These are phyloP conservation scores for Monilinia fructigena DNA, from an alignment of 2,329 filamentous ascomycete genomes.

Conservation along the genomic window DNA sequence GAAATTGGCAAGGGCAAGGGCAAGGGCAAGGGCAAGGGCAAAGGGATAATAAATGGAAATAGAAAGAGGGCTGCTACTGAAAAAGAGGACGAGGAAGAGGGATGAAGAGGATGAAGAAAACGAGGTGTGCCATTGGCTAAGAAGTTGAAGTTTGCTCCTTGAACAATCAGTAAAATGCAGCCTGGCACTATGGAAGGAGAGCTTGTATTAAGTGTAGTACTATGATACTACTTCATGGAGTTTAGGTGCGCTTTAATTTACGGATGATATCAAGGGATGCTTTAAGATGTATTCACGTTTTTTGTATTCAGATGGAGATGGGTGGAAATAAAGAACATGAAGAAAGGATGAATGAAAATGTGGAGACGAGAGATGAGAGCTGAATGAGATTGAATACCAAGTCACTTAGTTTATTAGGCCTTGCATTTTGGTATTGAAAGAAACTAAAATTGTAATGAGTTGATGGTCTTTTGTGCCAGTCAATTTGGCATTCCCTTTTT, in stretches of 20 bases:
- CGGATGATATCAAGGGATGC: slow-evolving; percentile 16
- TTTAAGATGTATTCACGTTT: neutral
- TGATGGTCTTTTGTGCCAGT: neutral
- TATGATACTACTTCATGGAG: neutral
- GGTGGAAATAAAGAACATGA: neutral
- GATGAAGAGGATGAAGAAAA: slow-evolving; percentile 28
- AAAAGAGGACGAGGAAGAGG: slow-evolving; percentile 24
- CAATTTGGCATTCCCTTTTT: neutral
- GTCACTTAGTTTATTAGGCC: neutral
- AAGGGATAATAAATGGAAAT: neutral
- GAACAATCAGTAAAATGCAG: neutral
- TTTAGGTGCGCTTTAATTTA: neutral
- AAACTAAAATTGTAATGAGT: neutral
- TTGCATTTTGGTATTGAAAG: neutral
- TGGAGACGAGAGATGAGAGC: neutral
- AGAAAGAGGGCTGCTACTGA: slow-evolving; percentile 2
- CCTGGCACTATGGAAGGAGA: neutral
- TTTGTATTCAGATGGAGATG: neutral
- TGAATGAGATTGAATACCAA: neutral
- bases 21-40: slow-evolving; percentile 13
- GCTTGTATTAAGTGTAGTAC: neutral
- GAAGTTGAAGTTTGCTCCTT: slow-evolving; percentile 28
- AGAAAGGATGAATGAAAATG: neutral
- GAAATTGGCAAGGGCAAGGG: slow-evolving; percentile 12
- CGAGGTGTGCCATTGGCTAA: slow-evolving; percentile 29